These are phyloP conservation scores for Solanum hybrid DNA, from an alignment of 305 asterid species.

Conservation along the genomic window DNA sequence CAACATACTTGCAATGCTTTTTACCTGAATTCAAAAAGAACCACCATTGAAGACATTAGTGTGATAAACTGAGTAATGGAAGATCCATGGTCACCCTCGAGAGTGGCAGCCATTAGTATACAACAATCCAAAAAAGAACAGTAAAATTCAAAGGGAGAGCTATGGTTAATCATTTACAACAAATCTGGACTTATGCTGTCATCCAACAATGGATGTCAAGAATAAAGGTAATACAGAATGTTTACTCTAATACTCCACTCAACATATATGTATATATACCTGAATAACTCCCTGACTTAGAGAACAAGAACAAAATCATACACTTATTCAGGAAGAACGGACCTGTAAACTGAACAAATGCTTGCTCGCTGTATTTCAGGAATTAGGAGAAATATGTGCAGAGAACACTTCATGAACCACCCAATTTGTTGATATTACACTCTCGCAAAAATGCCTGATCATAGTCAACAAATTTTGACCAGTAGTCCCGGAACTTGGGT, in stretches of 20 bases:
- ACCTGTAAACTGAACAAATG: conserved; percentile 12
- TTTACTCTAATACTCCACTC: conserved; percentile 8
- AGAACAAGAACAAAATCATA: not conserved
- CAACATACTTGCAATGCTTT: not conserved
- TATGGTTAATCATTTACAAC: conserved; percentile 30
- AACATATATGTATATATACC: conserved; percentile 12
- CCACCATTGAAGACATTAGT: not conserved
- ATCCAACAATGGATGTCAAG: conserved; percentile 16
- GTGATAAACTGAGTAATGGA: not conserved
- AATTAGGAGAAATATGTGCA: not conserved
- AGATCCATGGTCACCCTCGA: not conserved
- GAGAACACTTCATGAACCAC: not conserved
- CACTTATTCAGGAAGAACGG: not conserved
- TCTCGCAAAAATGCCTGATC: conserved; percentile 58
- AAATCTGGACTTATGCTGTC: conserved; percentile 14
- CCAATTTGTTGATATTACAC: conserved; percentile 66
- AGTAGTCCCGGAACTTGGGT: conserved; percentile 61
- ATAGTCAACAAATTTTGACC: conserved; percentile 62
- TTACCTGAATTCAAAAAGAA: not conserved
- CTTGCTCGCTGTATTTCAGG: not conserved
- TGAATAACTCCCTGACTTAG: not conserved
- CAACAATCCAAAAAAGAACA: not conserved
- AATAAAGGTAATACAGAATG: conserved; percentile 8
- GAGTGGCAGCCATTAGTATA: not conserved
- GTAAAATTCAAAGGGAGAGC: not conserved